These are phyloP conservation scores for Spongispora temasekensis DNA, from an alignment of 1,284 basidiomycete species.

Conservation along the genomic window DNA sequence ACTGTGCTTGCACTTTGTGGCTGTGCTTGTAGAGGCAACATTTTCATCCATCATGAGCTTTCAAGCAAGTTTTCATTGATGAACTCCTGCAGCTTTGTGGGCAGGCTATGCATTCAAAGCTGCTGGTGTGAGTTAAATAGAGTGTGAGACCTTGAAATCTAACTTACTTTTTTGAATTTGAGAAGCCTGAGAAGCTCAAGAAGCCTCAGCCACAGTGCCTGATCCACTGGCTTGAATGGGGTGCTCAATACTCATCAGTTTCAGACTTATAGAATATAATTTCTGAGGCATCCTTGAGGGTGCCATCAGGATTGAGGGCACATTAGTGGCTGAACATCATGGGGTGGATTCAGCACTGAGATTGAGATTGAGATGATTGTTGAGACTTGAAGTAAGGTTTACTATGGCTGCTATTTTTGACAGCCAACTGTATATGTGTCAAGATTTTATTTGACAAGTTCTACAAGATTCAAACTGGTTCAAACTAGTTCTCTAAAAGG, in stretches of 20 bases:
- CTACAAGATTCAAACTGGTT: not conserved
- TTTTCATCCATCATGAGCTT: not conserved
- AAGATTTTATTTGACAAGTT: not conserved
- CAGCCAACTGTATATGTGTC: not conserved
- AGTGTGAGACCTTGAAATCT: not conserved
- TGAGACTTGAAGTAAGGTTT: not conserved
- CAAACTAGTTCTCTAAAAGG: not conserved
- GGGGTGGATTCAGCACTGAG: not conserved
- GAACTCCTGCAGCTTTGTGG: not conserved
- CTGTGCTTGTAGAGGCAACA: not conserved
- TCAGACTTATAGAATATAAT: not conserved
- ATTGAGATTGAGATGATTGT: not conserved
- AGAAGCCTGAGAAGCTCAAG: not conserved
- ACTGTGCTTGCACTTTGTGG: not conserved
- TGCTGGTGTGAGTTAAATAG: not conserved
- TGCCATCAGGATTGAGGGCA: not conserved
- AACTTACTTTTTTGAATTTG: not conserved
- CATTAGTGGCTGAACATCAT: not conserved
- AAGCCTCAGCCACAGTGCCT: not conserved
- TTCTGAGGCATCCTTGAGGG: not conserved
- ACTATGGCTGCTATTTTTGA: not conserved
- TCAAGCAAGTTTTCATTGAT: not conserved
- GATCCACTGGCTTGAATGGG: not conserved
- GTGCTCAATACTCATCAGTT: not conserved
- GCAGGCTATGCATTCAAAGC: not conserved